Percentiles rank a stretch among this genome's conserved stretches.
phyloP scores from a whole-genome alignment of 1,139 yeast species.

The Taphrina pruni region DNA sequence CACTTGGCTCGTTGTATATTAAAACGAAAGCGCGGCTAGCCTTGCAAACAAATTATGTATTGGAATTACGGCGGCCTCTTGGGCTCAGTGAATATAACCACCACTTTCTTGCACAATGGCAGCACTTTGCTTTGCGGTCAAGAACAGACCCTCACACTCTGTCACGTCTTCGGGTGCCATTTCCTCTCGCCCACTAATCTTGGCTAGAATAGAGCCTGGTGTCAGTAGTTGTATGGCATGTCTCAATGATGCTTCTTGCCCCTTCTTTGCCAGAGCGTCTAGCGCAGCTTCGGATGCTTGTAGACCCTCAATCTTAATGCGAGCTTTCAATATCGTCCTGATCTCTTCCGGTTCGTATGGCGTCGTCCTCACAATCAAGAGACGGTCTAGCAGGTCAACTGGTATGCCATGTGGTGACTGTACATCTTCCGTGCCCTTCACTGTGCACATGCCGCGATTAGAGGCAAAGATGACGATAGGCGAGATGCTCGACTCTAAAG shows the following conservation, averaged over 20 bases:
- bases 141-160: conserved; percentile 81
- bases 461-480: conserved; percentile 95
- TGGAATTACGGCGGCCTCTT: background rate
- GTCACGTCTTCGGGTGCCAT: conserved; percentile 75
- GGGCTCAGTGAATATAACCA: conserved; percentile 31
- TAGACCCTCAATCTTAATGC: conserved; percentile 77
- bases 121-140: conserved; percentile 88
- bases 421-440: conserved; percentile 88
- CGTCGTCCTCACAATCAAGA: conserved; percentile 86
- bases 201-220: conserved; percentile 85
- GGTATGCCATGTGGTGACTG: conserved; percentile 97
- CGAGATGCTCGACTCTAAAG: conserved; percentile 87
- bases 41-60: background rate
- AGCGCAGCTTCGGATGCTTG: conserved; percentile 70
- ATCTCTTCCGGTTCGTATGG: conserved; percentile 87
- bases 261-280: conserved; percentile 71
- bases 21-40: too few species aligned
- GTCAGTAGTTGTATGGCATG: conserved; percentile 89
- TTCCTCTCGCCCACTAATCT: conserved; percentile 72
- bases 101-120: conserved; percentile 64
- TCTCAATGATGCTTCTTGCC: conserved; percentile 78
- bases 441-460: conserved; percentile 89
- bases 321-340: conserved; percentile 75
- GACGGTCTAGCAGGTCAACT: conserved; percentile 87
- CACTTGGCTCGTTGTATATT: too few species aligned